Base-by-base conservation (phyloP, 176 grass and related monocot genomes). In the Themeda triandra region DNA sequence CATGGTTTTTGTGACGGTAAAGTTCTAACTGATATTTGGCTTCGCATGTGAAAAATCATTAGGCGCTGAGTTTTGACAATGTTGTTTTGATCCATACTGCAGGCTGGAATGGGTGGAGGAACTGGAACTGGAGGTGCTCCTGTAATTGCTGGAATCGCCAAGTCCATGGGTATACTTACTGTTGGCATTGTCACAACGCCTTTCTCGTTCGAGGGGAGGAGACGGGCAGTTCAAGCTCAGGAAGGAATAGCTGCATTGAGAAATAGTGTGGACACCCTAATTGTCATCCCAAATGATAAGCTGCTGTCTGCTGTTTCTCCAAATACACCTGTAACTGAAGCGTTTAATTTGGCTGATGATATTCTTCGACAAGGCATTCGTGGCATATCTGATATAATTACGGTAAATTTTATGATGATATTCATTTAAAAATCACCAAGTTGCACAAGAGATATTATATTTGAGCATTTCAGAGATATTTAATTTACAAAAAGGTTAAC, bases 341-440 rank as follows among this genome's bases (percentile, higher is more conserved):
- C 94, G 74, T 97, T 97, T 79, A 94, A 97, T 77, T 82, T 97
- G 78, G 92, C 92, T 44, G 94, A 97, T 84, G 94, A 94, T 85
- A 90, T 97, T 81, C 94, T 97, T 78, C 69, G 92, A 19, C 94
- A 97, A 89, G 94, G 94, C 58, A 91, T 97, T 69, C 89, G 94
- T 35, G 94, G 94, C n/a, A 97, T 97, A 87, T 97, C 94, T 79
- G 94, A 97, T 82, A 97, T 97, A 49, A 92, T 97, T 74, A 97
- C 44, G 64, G 94, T 97, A 84, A 82, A 80, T 53, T 8, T 53
- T 60, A 17, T 21, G 48, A 46, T 73, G 24, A 49, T 49, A 14
- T 21, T 74, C 33, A 70, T 24, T 67, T 64, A 77, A 35, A 65
- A 18, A 49, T 33, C n/a, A 71, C 17, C 44, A 75, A 54, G 19